A percentile compares a stretch with the other conserved stretches of the same genome.
These are phyloP conservation scores for Biscogniauxia marginata DNA, from an alignment of 2,329 filamentous ascomycete genomes.

Conservation along the genomic window DNA sequence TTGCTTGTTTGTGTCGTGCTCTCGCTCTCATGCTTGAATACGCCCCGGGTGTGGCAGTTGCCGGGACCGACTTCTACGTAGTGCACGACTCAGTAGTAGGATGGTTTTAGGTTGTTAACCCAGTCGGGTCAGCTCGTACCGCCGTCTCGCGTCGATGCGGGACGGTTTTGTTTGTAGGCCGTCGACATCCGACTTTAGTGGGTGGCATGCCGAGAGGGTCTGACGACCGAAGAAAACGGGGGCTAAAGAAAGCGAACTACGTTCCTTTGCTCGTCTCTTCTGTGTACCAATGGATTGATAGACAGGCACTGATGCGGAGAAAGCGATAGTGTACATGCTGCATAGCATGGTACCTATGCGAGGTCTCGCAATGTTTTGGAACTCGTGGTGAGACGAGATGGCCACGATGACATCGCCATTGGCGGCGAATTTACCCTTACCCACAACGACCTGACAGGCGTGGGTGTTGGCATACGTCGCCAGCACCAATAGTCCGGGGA, in stretches of 20 bases:
- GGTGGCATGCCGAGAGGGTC: not conserved
- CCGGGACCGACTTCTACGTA: not conserved
- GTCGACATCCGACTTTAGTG: not conserved
- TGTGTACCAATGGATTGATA: not conserved
- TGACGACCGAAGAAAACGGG: not conserved
- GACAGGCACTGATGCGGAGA: not conserved
- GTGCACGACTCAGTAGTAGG: not conserved
- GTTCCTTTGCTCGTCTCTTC: not conserved
- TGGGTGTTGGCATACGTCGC: slow-evolving; percentile 14
- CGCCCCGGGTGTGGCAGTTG: not conserved
- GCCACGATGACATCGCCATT: not conserved
- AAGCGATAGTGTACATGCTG: not conserved
- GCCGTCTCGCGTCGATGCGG: not conserved
- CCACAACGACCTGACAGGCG: not conserved
- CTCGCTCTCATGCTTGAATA: not conserved
- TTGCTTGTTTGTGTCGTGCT: not conserved
- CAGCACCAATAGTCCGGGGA: slow-evolving; percentile 25
- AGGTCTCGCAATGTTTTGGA: not conserved
- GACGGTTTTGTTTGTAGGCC: not conserved
- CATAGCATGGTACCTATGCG: not conserved
- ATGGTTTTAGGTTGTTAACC: too few species aligned
- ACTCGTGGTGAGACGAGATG: not conserved
- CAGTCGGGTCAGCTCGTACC: not conserved
- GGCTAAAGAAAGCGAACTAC: not conserved
- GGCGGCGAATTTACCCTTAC: not conserved